Percentiles rank a stretch among this genome's conserved stretches.
phyloP scores from a whole-genome alignment of 352 stramenopile genomes.

The Globisporangium okanoganense region DNA sequence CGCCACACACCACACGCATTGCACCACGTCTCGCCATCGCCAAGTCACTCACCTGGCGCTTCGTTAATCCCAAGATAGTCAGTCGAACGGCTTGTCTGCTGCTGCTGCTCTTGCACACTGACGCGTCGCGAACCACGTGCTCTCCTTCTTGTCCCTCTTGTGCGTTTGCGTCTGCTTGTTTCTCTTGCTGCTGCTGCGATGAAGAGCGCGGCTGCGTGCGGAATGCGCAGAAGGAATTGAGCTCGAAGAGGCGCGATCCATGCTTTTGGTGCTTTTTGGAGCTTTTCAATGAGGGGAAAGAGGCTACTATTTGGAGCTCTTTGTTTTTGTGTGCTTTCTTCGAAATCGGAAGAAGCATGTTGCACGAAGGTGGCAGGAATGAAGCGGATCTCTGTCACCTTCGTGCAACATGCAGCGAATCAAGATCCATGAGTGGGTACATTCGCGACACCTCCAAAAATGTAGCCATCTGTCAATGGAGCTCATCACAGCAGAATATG shows the following conservation, averaged over 20 bases:
- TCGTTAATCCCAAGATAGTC: too few species aligned
- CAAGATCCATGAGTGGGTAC: background rate
- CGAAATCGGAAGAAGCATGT: slow-evolving; percentile 4
- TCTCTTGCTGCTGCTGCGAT: background rate
- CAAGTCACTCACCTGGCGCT: background rate
- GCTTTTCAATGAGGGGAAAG: too few species aligned
- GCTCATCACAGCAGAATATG: background rate
- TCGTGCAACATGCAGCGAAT: slow-evolving; percentile 6
- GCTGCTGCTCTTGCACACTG: background rate
- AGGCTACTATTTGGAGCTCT: too few species aligned
- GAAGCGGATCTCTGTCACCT: slow-evolving; percentile 4
- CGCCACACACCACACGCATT: background rate
- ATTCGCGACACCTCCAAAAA: slow-evolving; percentile 7
- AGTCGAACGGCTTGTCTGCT: background rate
- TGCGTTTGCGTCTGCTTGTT: background rate
- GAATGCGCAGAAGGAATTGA: background rate
- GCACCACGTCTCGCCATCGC: background rate
- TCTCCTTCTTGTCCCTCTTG: background rate
- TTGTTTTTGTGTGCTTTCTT: background rate
- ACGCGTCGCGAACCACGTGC: too few species aligned
- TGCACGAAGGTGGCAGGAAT: too few species aligned
- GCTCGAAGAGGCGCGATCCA: slow-evolving; percentile 2
- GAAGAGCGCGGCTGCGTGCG: background rate
- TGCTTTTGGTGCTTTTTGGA: too few species aligned
- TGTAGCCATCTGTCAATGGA: slow-evolving; percentile 4